Conservation (phyloP, 495 filamentous ascomycete species). For the Penicillium simplicissimum region DNA sequence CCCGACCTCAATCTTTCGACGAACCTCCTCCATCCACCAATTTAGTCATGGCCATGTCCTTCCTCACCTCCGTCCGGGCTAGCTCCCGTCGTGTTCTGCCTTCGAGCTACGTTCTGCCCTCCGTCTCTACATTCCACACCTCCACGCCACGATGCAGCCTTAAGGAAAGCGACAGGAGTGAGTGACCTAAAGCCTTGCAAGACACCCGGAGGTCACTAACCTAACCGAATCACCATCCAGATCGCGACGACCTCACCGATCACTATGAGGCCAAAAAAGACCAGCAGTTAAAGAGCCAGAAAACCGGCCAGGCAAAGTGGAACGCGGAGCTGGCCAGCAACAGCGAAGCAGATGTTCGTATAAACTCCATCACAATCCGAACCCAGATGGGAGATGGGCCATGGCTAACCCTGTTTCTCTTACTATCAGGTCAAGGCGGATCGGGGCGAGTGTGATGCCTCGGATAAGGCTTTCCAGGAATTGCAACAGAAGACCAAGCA, state of each 20-base stretch:
- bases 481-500: slow-evolving; percentile 55
- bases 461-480: slow-evolving; percentile 45
- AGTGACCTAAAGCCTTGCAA: slow-evolving; percentile 3
- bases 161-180: slow-evolving; percentile 41
- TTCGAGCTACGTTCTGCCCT: slow-evolving; percentile 15
- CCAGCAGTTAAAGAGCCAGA: slow-evolving; percentile 65
- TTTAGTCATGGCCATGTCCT: slow-evolving; percentile 28
- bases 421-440: slow-evolving; percentile 62
- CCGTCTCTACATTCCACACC: slow-evolving; percentile 34
- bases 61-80: slow-evolving; percentile 33
- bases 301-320: slow-evolving; percentile 78
- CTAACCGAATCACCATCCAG: slow-evolving; percentile 23
- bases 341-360: slow-evolving; percentile 72
- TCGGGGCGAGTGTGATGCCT: slow-evolving; percentile 51
- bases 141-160: slow-evolving; percentile 27
- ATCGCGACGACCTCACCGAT: slow-evolving; percentile 40
- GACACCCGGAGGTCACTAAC: neutral
- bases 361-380: neutral
- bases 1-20: neutral
- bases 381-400: neutral
- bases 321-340: slow-evolving; percentile 75
- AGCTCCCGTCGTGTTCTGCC: slow-evolving; percentile 25
- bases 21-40: neutral
- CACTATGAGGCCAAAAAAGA: slow-evolving; percentile 72
- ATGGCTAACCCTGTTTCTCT: neutral